Percentiles rank a stretch among this genome's conserved stretches.
Evolutionary conservation across 2,329 filamentous ascomycete species (phyloP).

Genomic region (Xylariaceae sp.): DNA sequence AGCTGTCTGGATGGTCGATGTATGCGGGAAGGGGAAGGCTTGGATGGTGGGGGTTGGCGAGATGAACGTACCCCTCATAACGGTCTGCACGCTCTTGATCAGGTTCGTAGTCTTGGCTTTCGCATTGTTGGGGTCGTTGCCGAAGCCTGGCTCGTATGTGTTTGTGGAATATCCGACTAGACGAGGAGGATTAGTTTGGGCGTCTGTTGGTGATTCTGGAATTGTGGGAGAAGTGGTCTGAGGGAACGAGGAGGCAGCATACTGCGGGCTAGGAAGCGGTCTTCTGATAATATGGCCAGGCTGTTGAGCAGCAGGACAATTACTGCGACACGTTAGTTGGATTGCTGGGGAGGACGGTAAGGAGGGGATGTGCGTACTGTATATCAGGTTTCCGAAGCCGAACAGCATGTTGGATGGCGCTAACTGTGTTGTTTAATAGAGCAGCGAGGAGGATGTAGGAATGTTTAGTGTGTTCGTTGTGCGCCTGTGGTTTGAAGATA

Average conservation of each 20-base stretch:
- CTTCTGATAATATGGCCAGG: conserved; percentile 89
- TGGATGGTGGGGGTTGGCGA: neutral
- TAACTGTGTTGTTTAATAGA: neutral
- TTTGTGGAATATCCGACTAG: conserved; percentile 76
- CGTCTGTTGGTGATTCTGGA: neutral
- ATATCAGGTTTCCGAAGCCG: conserved; percentile 63
- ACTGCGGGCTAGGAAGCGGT: conserved; percentile 87
- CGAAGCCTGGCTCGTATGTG: conserved; percentile 73
- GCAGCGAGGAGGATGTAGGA: neutral
- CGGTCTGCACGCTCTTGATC: conserved; percentile 82
- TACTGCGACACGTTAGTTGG: conserved; percentile 45
- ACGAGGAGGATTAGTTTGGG: conserved; percentile 35
- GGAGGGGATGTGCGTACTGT: conserved; percentile 46
- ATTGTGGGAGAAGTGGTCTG: conserved; percentile 7
- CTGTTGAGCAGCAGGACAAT: conserved; percentile 87
- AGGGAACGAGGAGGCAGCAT: conserved; percentile 32
- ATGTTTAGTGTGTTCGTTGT: neutral
- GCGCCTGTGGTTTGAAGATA: neutral
- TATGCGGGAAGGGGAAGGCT: neutral
- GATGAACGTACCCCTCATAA: conserved; percentile 80
- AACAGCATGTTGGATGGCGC: conserved; percentile 58
- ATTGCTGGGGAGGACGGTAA: neutral
- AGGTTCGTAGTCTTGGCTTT: conserved; percentile 78
- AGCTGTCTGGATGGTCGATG: too few relatives aligned
- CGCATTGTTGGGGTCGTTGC: conserved; percentile 59